Base-by-base conservation (phyloP, 2,329 filamentous ascomycete species). In the Dryadomyces quercus-mongolicae region DNA sequence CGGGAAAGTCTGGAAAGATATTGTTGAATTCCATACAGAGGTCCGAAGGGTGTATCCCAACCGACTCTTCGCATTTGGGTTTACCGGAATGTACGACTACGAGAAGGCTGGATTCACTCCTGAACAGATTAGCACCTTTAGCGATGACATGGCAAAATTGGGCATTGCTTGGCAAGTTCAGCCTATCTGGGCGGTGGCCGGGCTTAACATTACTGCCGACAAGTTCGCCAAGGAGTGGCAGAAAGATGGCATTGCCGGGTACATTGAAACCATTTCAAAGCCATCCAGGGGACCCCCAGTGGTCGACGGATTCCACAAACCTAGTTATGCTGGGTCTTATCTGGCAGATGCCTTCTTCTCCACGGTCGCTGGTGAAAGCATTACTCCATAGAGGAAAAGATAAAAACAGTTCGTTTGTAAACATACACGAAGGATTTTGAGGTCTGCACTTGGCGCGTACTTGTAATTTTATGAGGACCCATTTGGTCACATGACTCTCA, bases 91-190 rank as follows among this genome's bases (percentile, higher is more conserved):
- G 48, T 71, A 68, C 55, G 62, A 69, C 50, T 71, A 58, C 52
- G 60, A 53, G 15, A 65, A 65, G 55, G 66, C 66, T 3, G 68
- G 67, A 1, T 70, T 66, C 59, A 60, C 60, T 9, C 51, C 59
- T 1, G 63, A 65, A 21, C 60, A 67, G 21, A 56, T 70, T 15
- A 62, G 66, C 54, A 63, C 60, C 0, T 60, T 70, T 10, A 64
- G 60, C 22, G 57, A 58, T 25, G 66, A 69, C 49, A 50, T 70
- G 53, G 66, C 68, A 54, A 67, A 68, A 58, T 60, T 68, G 57
- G 65, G 67, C 9, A 60, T 71, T 7, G 65, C 67, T 4, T 71
- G 68, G 69, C 69, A 71, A 54, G 67, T 71, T 1, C 68, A 71
- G 63, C 69, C 68, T 1, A 69, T 71, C 53, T 70, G 67, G 65